Evolutionary conservation across 2,329 filamentous ascomycete species (phyloP).

Genomic region (Aspergillus proliferans): DNA sequence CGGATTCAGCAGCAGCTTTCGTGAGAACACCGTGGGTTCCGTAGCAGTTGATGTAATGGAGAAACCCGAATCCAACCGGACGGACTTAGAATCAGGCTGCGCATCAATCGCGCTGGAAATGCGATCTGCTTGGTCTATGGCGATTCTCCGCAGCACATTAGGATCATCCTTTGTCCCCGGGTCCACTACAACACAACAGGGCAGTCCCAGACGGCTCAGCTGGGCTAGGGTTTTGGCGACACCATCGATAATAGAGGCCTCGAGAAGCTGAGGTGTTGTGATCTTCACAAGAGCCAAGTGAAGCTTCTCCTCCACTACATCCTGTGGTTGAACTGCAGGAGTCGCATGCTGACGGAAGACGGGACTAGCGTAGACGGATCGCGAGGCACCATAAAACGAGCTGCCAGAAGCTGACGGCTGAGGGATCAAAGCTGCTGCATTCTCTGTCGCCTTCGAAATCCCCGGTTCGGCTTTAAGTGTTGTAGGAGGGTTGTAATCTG

Average conservation of each 20-base stretch:
- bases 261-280: constrained; percentile 63
- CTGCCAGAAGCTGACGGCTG: constrained; percentile 53
- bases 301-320: constrained; percentile 46
- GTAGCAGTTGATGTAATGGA: constrained; percentile 27
- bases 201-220: constrained; percentile 72
- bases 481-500: constrained; percentile 6
- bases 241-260: constrained; percentile 63
- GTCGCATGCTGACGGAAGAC: constrained; percentile 53
- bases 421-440: constrained; percentile 20
- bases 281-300: constrained; percentile 86
- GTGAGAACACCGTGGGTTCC: constrained; percentile 31
- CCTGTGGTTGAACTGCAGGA: constrained; percentile 32
- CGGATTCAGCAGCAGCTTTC: constrained; percentile 57
- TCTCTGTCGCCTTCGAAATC: constrained; percentile 12
- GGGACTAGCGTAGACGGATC: constrained; percentile 54
- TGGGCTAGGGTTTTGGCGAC: constrained; percentile 80
- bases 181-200: constrained; percentile 77
- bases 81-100: constrained; percentile 61
- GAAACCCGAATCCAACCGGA: constrained; percentile 58
- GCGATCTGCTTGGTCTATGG: constrained; percentile 62
- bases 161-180: constrained; percentile 44
- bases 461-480: constrained; percentile 25
- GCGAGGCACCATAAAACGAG: constrained; percentile 52
- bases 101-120: constrained; percentile 69
- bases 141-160: constrained; percentile 38